A percentile compares a stretch with the other conserved stretches of the same genome.
These are phyloP conservation scores for Phytophthora nicotianae DNA, from an alignment of 352 stramenopile genomes.

Conservation along the genomic window DNA sequence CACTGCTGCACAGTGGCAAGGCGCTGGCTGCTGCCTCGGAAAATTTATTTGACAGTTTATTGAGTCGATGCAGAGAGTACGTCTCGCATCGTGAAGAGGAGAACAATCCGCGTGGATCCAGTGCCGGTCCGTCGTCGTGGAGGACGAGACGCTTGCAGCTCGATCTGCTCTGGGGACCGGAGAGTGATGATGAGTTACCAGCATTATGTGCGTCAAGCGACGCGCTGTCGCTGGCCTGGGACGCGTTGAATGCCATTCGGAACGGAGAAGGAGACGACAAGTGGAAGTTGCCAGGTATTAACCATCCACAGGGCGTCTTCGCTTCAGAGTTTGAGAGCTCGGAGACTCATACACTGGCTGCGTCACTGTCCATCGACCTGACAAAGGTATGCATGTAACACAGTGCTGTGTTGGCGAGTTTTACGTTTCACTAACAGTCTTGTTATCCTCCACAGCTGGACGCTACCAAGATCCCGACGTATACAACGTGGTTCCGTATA, in stretches of 20 bases:
- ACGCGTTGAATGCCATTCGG: slow-evolving; percentile 59
- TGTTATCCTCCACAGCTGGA: slow-evolving; percentile 49
- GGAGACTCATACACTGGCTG: slow-evolving; percentile 52
- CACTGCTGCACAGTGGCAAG: slow-evolving; percentile 65
- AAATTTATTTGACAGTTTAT: slow-evolving; percentile 71
- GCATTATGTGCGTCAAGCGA: slow-evolving; percentile 70
- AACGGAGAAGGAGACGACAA: slow-evolving; percentile 35
- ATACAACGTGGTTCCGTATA: slow-evolving; percentile 71
- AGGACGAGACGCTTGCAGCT: slow-evolving; percentile 71
- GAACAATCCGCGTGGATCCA: slow-evolving; percentile 55
- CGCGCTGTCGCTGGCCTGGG: slow-evolving; percentile 58
- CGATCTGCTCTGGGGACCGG: slow-evolving; percentile 67
- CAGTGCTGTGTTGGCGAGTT: background rate
- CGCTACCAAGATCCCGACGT: slow-evolving; percentile 64
- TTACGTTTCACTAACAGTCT: background rate
- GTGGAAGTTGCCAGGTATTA: slow-evolving; percentile 58
- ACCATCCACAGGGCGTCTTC: slow-evolving; percentile 67
- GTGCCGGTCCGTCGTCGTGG: slow-evolving; percentile 59
- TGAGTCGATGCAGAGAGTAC: slow-evolving; percentile 78
- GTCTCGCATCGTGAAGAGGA: slow-evolving; percentile 65
- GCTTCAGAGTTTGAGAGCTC: slow-evolving; percentile 27
- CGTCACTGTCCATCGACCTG: slow-evolving; percentile 54
- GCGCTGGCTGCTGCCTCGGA: slow-evolving; percentile 46
- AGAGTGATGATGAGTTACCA: slow-evolving; percentile 58
- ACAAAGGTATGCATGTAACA: slow-evolving; percentile 38